Conservation (phyloP, 345 rosid species). For the rapeseed (Brassica napus) region Da-Ae NC_063437.1:10839001-10839500, state of each 20-base stretch:
- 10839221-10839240: background rate
- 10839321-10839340: background rate
- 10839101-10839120: background rate
- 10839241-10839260: background rate
- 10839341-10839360: background rate
- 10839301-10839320: background rate
- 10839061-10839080: background rate
- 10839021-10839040: background rate
- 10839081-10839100: no score
- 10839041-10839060: background rate
- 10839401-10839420: background rate
- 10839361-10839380: background rate
- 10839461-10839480: background rate
- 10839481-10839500: background rate
- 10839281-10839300: background rate
- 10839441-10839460: background rate
- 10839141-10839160: background rate
- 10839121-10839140: background rate
- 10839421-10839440: background rate
- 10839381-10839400: background rate
- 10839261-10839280: background rate
- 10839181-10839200: no score
- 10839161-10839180: background rate
- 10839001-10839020: background rate
- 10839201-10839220: background rate